These are phyloP conservation scores for Tanacetum coccineum DNA, from an alignment of 129 eudicot genomes.

Conservation along the genomic window DNA sequence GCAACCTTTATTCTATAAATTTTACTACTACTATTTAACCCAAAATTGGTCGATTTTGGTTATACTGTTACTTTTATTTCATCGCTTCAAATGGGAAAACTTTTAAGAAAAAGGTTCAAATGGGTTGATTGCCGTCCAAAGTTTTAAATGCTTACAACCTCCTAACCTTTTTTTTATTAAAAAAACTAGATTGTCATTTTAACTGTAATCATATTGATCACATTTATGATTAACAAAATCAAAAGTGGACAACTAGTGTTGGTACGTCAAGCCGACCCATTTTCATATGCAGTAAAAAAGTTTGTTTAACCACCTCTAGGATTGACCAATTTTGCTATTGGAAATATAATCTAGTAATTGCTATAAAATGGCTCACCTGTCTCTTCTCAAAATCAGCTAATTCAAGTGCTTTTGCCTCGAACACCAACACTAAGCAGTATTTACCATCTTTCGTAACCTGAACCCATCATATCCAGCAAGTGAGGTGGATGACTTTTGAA, in stretches of 20 bases:
- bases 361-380: constrained; percentile 47
- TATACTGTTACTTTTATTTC: no score
- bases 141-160: constrained; percentile 7
- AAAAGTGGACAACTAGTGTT: neutral
- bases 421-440: constrained; percentile 84
- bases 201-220: neutral
- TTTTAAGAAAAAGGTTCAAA: no score
- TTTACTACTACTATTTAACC: neutral
- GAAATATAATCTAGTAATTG: neutral
- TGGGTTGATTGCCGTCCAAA: neutral
- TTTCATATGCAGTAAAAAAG: neutral
- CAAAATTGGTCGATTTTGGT: neutral
- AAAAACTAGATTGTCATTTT: neutral
- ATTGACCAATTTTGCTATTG: constrained; percentile 1
- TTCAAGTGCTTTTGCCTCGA: constrained; percentile 83
- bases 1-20: neutral
- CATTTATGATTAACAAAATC: no score
- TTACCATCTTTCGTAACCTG: constrained; percentile 87
- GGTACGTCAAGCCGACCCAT: neutral
- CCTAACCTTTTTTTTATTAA: no score
- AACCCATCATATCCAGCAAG: constrained; percentile 20
- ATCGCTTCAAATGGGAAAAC: no score
- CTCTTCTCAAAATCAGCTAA: constrained; percentile 90
- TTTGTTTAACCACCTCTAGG: neutral
- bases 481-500: constrained; percentile 12